These are phyloP conservation scores for Sechiopsis laciniata DNA, from an alignment of 306 rosid species.

Conservation along the genomic window DNA sequence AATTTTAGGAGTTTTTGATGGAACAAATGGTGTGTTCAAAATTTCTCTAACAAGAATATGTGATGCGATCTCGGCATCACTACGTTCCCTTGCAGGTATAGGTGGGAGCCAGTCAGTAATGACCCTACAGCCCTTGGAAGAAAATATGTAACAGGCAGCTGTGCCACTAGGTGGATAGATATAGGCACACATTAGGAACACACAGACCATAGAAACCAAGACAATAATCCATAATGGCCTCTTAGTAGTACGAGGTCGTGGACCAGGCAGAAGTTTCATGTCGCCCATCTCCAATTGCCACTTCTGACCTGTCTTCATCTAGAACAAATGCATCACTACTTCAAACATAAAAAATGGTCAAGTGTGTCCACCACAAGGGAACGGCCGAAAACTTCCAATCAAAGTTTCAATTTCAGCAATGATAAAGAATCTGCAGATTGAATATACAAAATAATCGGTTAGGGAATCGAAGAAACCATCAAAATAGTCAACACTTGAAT, in stretches of 20 bases:
- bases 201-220: conserved; percentile 69
- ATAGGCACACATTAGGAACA: conserved; percentile 71
- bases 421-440: conserved; percentile 18
- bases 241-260: conserved; percentile 83
- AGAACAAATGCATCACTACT: conserved; percentile 34
- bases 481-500: neutral
- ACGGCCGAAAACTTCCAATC: conserved; percentile 6
- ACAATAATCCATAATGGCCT: conserved; percentile 86
- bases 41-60: conserved; percentile 68
- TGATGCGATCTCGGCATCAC: conserved; percentile 78
- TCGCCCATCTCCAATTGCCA: conserved; percentile 77
- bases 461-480: neutral
- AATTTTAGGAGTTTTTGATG: conserved; percentile 51
- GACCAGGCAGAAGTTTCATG: conserved; percentile 63
- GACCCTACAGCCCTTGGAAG: conserved; percentile 67
- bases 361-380: conserved; percentile 7
- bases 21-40: conserved; percentile 42
- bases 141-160: conserved; percentile 69
- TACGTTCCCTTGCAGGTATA: conserved; percentile 59
- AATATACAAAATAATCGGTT: neutral
- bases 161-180: conserved; percentile 66
- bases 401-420: neutral
- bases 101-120: conserved; percentile 87
- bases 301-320: conserved; percentile 70
- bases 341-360: conserved; percentile 31